Conservation (phyloP, 805 yeast species). For the Candida caryicola region DNA sequence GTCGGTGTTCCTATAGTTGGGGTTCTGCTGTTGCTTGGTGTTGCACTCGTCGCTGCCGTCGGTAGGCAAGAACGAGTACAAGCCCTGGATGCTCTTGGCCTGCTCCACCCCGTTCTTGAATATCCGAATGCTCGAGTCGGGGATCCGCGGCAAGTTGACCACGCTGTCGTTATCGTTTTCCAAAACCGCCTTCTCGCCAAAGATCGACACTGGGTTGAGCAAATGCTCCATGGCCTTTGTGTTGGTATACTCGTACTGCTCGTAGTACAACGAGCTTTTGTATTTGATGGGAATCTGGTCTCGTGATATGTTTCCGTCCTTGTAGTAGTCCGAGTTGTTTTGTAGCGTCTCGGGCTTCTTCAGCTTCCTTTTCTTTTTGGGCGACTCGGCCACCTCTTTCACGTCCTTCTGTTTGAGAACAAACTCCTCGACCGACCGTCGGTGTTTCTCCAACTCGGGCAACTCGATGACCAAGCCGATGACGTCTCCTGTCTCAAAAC, state of each 20-base stretch:
- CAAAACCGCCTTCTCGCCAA: slow-evolving; percentile 64
- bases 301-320: slow-evolving; percentile 51
- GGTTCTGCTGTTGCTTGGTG: slow-evolving; percentile 36
- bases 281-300: slow-evolving; percentile 88
- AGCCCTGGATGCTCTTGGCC: slow-evolving; percentile 64
- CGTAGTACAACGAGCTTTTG: slow-evolving; percentile 74
- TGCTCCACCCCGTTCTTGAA: slow-evolving; percentile 72
- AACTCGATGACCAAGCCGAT: slow-evolving; percentile 74
- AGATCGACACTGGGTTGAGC: slow-evolving; percentile 66
- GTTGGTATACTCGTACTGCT: slow-evolving; percentile 74
- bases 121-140: slow-evolving; percentile 60
- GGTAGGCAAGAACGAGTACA: slow-evolving; percentile 80
- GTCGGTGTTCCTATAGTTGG: slow-evolving; percentile 48
- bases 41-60: slow-evolving; percentile 50
- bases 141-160: slow-evolving; percentile 39
- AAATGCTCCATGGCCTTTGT: slow-evolving; percentile 72
- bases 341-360: slow-evolving; percentile 11
- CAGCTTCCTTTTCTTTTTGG: slow-evolving; percentile 14
- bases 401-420: slow-evolving; percentile 10
- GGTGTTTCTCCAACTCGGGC: slow-evolving; percentile 53
- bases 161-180: slow-evolving; percentile 12
- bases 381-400: slow-evolving; percentile 7
- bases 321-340: slow-evolving; percentile 9
- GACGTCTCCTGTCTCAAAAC: slow-evolving; percentile 73
- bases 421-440: slow-evolving; percentile 35